Base-by-base conservation (phyloP, 2,329 filamentous ascomycete genomes). In the Verticillium longisporum region DNA sequence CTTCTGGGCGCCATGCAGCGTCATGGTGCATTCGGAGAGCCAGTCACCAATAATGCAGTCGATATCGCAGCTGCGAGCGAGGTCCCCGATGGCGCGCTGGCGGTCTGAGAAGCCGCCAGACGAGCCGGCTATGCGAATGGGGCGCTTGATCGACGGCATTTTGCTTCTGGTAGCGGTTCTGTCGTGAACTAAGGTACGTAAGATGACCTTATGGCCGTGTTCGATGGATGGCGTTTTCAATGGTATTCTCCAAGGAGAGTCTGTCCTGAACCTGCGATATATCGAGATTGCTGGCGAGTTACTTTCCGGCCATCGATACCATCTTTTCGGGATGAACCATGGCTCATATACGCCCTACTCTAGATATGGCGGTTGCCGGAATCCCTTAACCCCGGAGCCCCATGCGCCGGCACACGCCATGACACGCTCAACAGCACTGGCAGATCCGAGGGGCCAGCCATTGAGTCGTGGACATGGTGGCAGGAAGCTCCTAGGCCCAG, bases 41-140 rank as follows among this genome's bases (percentile, higher is more conserved):
- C 70, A 71, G 67, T 70, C 68, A 36, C 68, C 68, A 55, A 70
- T 68, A 61, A 70, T 71, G 62, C 67, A 67, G 64, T 72, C 69
- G 37, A 72, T 67, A 21, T 72, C 70, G 64, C 71, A 65, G 69
- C 75, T 67, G 63, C 73, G 72, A 41, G 76, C 76, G n/a, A 78
- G 69, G 36, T 73, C 73, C 33, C 70, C 65, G 60, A 77, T 77
- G 61, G 76, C 76, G 21, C 74, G 71, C 62, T 77, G 73, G 38
- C 76, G 71, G 66, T 78, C 76, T 21, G 74, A 75, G 69, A 78
- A 78, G 34, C 75, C 75, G 33, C 77, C 76, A 15, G 75, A 77
- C 54, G 75, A 72, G 61, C 75, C 75, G 60, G 74, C 75, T 63
- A 78, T 75, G 62, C 74, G 74, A 63, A 78, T 73, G 7, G 75